Evolutionary conservation across 2,329 filamentous ascomycete genomes (phyloP), one percentile per base, ranked within the genome.

Genomic region (Phaeosphaeriaceae sp.): DNA sequence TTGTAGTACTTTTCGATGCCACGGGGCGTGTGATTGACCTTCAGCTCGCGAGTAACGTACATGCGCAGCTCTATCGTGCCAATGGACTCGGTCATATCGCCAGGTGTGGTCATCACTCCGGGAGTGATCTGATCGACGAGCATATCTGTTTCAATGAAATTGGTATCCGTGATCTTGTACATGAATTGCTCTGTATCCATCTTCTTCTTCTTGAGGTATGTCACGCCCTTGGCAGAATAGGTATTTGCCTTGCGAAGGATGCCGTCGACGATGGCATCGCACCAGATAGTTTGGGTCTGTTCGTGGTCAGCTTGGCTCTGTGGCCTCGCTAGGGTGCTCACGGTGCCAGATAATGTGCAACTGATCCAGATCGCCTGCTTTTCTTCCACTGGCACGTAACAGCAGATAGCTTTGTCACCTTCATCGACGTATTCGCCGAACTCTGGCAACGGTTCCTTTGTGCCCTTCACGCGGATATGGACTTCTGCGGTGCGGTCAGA

Each of bases 81-180:
- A 7, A 76, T 59, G 0, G 57, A 69, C 45, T 71, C 67, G 1
- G 19, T 31, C 0, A 15, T 53, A 4, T 67, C 56, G 7, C 55
- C 54, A 49, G 62, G 57, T 1, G 55, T 54, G 6, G 52, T 36
- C 0, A 13, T 22, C 1, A 58, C 15, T 7, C 44, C 48, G 27
- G 90, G 4, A 91, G 1, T 97, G 92, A 27, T 93, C 17, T 40
- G 93, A 1, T 91, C 91, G 2, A 98, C 94, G 75, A 96, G 95
- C 69, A 99, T 87, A 6, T 90, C 92, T 0, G 95, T 98, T 60
- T 95, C 95, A 65, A 98, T 96, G 61, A 97, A 53, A 0, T 56
- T 60, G 6, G 31, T 13, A 7, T 66, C 46, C 0, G 63, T 13
- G 4, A 49, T 63, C 41, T 65, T 58, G 56, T 54, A 66, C 0